These are phyloP conservation scores for Ogataea populi-albae DNA, from an alignment of 805 yeast genomes.

Conservation along the genomic window DNA sequence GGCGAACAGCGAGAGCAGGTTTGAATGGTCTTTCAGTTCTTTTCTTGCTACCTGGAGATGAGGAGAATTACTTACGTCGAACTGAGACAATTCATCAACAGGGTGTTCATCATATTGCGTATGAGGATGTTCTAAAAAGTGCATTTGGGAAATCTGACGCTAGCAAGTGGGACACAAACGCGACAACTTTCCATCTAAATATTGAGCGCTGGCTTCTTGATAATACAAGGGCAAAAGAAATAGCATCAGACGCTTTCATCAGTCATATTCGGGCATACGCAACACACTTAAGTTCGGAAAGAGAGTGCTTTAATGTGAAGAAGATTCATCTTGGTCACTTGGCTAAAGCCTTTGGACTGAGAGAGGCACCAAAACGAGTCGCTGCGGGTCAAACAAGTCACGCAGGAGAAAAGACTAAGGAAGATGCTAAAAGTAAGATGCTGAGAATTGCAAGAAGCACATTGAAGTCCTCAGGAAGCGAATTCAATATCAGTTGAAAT, in stretches of 20 bases:
- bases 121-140: constrained; percentile 39
- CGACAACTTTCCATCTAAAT: constrained; percentile 93
- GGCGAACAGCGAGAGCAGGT: constrained; percentile 99
- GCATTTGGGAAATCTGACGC: constrained; percentile 27
- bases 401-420: constrained; percentile 47
- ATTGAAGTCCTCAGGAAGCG: constrained; percentile 60
- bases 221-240: constrained; percentile 53
- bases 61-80: constrained; percentile 75
- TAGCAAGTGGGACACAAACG: constrained; percentile 81
- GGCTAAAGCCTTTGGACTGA: constrained; percentile 89
- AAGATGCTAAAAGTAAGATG: constrained; percentile 71
- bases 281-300: constrained; percentile 82
- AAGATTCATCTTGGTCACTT: constrained; percentile 89
- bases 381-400: constrained; percentile 44
- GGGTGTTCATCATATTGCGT: constrained; percentile 44
- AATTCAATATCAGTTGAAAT: constrained; percentile 56
- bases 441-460: constrained; percentile 70
- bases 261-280: constrained; percentile 95
- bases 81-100: constrained; percentile 54
- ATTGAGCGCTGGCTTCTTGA: constrained; percentile 86
- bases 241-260: constrained; percentile 78
- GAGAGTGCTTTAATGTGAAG: constrained; percentile 77
- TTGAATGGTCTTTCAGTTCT: constrained; percentile 71
- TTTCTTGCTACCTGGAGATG: constrained; percentile 84
- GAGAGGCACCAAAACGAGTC: constrained; percentile 88